Evolutionary conservation across 805 yeast species (phyloP), one percentile per base, ranked within the genome.

Genomic region (Zygotorulaspora sp.): DNA sequence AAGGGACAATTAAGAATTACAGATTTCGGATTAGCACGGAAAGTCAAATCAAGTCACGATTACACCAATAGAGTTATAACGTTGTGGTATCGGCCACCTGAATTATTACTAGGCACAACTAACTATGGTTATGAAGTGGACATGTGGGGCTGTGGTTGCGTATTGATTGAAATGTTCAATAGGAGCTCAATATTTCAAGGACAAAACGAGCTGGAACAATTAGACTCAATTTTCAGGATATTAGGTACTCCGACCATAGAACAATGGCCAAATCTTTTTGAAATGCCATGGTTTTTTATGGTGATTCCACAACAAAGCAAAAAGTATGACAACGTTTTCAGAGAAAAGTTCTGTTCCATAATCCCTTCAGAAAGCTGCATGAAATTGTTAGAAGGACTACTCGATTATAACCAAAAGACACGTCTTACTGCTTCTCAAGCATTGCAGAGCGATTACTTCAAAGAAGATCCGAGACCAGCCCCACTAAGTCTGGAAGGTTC

Each of bases 81-180:
- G 0, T 67, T 92, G 25, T 92, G 98, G 98, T 90, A 92, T 60
- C 74, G 98, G 42, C 98, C 98, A 1, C 97, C 97, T 0, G 98
- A 90, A 60, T 70, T 92, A 21, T 66, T 92, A 25, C 62, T 92
- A 41, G 98, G 98, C 1, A 79, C 95, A 0, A 89, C 97, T 0
- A 80, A 79, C 41, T 92, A 92, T 62, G 92, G 89, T 0, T 66
- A 87, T 27, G 96, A 85, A 51, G 92, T 92, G 7, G 98, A 92
- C 57, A 79, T 87, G 49, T 92, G 98, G 98, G 96, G 97, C 0
- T 80, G 87, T 44, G 98, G 98, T 2, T 92, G 97, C 65, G 67
- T 92, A 17, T 66, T 92, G 43, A 73, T 87, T 18, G 97, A 92
- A 58, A 61, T 92, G 25, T 87, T 85, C 54, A 74, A 80, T 1